These are phyloP conservation scores for Suillus variegatus DNA, from an alignment of 768 basidiomycete genomes.

Conservation along the genomic window DNA sequence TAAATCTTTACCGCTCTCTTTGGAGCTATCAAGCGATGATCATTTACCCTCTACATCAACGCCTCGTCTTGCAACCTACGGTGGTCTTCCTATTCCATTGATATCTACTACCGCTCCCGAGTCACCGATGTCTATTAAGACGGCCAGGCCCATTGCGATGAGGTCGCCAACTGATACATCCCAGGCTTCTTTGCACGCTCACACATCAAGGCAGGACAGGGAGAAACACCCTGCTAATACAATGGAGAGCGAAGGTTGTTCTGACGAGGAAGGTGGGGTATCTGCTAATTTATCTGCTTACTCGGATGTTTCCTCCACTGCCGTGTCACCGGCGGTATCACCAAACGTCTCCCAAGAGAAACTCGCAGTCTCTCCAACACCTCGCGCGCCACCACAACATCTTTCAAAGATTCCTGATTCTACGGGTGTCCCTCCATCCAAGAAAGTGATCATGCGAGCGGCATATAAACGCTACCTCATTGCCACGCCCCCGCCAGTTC, in stretches of 20 bases:
- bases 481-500: slow-evolving; percentile 77
- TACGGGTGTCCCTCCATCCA: slow-evolving; percentile 37
- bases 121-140: slow-evolving; percentile 30
- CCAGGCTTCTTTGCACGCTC: slow-evolving; percentile 32
- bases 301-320: slow-evolving; percentile 37
- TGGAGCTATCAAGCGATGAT: slow-evolving; percentile 27
- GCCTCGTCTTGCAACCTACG: slow-evolving; percentile 31
- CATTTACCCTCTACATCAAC: slow-evolving; percentile 22
- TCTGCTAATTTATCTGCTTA: slow-evolving; percentile 23
- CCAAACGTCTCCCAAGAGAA: slow-evolving; percentile 34
- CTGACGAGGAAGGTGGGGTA: slow-evolving; percentile 36
- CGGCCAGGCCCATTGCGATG: slow-evolving; percentile 18
- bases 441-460: slow-evolving; percentile 74
- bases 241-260: slow-evolving; percentile 32
- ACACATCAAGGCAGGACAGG: slow-evolving; percentile 20
- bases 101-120: slow-evolving; percentile 55
- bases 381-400: slow-evolving; percentile 23
- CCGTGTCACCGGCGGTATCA: slow-evolving; percentile 29
- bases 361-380: slow-evolving; percentile 18
- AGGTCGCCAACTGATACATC: slow-evolving; percentile 18
- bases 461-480: slow-evolving; percentile 97
- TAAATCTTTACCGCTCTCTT: slow-evolving; percentile 28
- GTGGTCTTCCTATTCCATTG: slow-evolving; percentile 50
- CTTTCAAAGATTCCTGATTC: slow-evolving; percentile 33
- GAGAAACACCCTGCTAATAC: slow-evolving; percentile 26